Base-by-base conservation (phyloP, 768 basidiomycete genomes). In the Mycena latifolia region DNA sequence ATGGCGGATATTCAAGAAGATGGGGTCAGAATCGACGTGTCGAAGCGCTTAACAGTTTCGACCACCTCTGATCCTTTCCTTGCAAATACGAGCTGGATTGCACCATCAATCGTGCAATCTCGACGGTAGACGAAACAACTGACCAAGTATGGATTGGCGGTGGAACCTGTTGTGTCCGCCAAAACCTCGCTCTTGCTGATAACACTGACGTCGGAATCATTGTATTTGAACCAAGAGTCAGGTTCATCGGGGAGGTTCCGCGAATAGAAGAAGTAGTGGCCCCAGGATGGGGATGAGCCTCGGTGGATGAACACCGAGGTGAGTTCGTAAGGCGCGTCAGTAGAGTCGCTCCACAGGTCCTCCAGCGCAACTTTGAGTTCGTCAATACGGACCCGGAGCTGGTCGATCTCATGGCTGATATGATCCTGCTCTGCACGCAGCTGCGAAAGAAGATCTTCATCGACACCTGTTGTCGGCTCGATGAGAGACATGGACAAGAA, bases 261-360 rank as follows among this genome's bases (percentile, higher is more conserved):
- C 59, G 96, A 94, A 77, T 97, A 98, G 78, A 98, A 94, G 84
- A 95, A 99, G 78, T 98, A 98, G 75, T 98, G 96, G 4, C 95
- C 95, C 80, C 89, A 95, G 9, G 92, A 92, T 2, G 94, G 90
- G 20, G 90, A 92, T 58, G 90, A 86, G 52, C 96, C 96, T 29
- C 96, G 91, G 77, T 99, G 96, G 65, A 98, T 92, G 82, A 95
- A 99, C 22, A 98, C 97, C 12, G 94, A 93, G 0, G 94, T 95
- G 47, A 99, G 85, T 74, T 98, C 94, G 75, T 98, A 99, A 31
- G 90, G 89, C 10, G 87, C 88, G 31, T 84, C 78, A 18, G 76
- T 84, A 47, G 88, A 88, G 68, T 89, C 86, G 48, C 79, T 79
- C 96, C 96, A 98, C 0, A 95, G 72, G 1, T 76, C 77, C 71